Evolutionary conservation across 2,329 filamentous ascomycete species (phyloP).

Genomic region (Coniochaeta prunicola): DNA sequence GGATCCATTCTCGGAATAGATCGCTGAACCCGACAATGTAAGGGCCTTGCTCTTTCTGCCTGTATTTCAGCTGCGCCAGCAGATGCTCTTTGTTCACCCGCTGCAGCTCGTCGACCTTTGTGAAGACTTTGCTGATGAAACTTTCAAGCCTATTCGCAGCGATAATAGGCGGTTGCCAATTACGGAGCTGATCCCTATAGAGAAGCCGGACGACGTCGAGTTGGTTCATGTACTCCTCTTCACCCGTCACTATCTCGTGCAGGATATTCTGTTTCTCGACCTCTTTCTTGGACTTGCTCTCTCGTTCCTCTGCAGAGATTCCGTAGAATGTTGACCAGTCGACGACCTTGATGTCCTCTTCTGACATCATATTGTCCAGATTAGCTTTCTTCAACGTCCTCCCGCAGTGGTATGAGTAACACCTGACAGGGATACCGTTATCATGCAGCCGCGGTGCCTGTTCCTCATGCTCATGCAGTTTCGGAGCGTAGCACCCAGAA

Average conservation of each 20-base stretch:
- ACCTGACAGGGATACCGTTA: conserved; percentile 61
- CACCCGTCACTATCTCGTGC: conserved; percentile 90
- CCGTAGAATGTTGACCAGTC: conserved; percentile 91
- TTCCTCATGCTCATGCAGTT: conserved; percentile 61
- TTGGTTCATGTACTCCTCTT: conserved; percentile 85
- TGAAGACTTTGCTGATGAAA: conserved; percentile 82
- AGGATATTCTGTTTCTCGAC: conserved; percentile 88
- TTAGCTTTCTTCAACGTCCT: conserved; percentile 93
- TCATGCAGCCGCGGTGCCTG: conserved; percentile 69
- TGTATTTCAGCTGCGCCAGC: conserved; percentile 88
- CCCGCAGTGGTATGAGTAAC: conserved; percentile 91
- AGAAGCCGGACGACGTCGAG: conserved; percentile 78
- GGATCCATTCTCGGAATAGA: conserved; percentile 96
- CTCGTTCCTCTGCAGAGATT: conserved; percentile 68
- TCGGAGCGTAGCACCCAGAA: conserved; percentile 82
- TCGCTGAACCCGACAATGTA: conserved; percentile 94
- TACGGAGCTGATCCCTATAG: conserved; percentile 73
- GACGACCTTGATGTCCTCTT: conserved; percentile 60
- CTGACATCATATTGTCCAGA: conserved; percentile 63
- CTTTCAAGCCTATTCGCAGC: conserved; percentile 67
- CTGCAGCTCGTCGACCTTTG: conserved; percentile 81
- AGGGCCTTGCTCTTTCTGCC: conserved; percentile 92
- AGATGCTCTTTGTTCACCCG: conserved; percentile 90
- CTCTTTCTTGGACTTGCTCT: conserved; percentile 72
- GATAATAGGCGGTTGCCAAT: conserved; percentile 73